Evolutionary conservation across 163 green algal genomes (phyloP).

Genomic region (Prototheca wickerhamii): DNA sequence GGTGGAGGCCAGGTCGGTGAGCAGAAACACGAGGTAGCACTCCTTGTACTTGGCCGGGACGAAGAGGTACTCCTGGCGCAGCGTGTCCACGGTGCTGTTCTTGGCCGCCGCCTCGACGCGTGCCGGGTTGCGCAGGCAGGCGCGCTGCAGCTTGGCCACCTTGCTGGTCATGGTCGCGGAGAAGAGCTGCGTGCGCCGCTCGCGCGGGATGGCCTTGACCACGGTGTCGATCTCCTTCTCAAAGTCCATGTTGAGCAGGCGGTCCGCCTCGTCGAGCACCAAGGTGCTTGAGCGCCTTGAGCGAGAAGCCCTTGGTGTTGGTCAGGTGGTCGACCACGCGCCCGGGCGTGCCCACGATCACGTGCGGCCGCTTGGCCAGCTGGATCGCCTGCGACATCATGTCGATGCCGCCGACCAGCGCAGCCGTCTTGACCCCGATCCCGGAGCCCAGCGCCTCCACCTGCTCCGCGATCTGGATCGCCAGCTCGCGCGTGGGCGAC

Average conservation of each 20-base stretch:
- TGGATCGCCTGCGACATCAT: slow-evolving; percentile 95
- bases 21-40: slow-evolving; percentile 80
- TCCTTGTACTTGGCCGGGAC: slow-evolving; percentile 98
- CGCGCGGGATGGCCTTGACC: slow-evolving; percentile 70
- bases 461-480: slow-evolving; percentile 96
- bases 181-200: slow-evolving; percentile 94
- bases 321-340: slow-evolving; percentile 94
- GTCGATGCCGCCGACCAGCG: slow-evolving; percentile 95
- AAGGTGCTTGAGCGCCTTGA: slow-evolving; percentile 82
- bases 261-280: slow-evolving; percentile 97
- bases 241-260: slow-evolving; percentile 99
- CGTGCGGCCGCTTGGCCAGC: slow-evolving; percentile 83
- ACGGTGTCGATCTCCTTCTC: slow-evolving; percentile 98
- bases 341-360: slow-evolving; percentile 93
- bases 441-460: slow-evolving; percentile 85
- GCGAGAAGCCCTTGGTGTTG: slow-evolving; percentile 92
- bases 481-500: slow-evolving; percentile 90
- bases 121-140: slow-evolving; percentile 83
- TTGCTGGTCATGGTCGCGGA: slow-evolving; percentile 98
- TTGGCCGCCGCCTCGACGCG: slow-evolving; percentile 91
- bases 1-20: slow-evolving; percentile 83
- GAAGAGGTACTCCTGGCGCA: slow-evolving; percentile 97
- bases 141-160: slow-evolving; percentile 92
- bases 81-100: slow-evolving; percentile 92
- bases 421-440: slow-evolving; percentile 78